A percentile compares a stretch with the other conserved stretches of the same genome.
Conservation (phyloP, 2,329 filamentous ascomycete genomes). For the Cladosporium halotolerans region DNA sequence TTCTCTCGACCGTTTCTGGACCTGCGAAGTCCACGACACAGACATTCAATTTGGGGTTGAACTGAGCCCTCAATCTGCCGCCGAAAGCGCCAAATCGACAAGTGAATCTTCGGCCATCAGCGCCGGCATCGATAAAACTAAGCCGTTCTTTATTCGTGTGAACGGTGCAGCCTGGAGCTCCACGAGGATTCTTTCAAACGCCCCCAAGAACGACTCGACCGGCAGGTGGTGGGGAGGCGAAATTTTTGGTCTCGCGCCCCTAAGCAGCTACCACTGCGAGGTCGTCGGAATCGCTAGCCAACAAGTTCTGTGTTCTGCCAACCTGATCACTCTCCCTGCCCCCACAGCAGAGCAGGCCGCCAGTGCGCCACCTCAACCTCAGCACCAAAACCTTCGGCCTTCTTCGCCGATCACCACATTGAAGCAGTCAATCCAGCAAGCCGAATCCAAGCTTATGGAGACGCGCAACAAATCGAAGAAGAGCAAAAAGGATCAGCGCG, state of each 20-base stretch:
- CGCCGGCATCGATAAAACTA: constrained; percentile 56
- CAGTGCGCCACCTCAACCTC: constrained; percentile 47
- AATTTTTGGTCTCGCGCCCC: constrained; percentile 61
- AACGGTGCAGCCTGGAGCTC: constrained; percentile 77
- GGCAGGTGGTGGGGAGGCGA: constrained; percentile 61
- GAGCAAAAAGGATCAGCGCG: constrained; percentile 68
- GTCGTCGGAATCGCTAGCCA: constrained; percentile 64
- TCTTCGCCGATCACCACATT: constrained; percentile 72
- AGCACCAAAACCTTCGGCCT: constrained; percentile 60
- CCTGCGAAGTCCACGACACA: constrained; percentile 71
- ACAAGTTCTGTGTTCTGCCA: constrained; percentile 63
- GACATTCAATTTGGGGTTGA: constrained; percentile 61
- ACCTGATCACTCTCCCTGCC: constrained; percentile 60
- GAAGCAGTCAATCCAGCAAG: constrained; percentile 66
- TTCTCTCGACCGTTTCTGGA: constrained; percentile 66
- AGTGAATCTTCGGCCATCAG: constrained; percentile 34
- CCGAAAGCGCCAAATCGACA: constrained; percentile 10
- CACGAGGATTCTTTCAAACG: constrained; percentile 55
- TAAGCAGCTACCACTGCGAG: constrained; percentile 72
- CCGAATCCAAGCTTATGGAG: constrained; percentile 64
- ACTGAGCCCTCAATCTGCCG: constrained; percentile 22
- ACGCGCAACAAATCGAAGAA: constrained; percentile 64
- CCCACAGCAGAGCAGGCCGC: constrained; percentile 53
- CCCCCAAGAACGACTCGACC: constrained; percentile 32
- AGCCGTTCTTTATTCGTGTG: constrained; percentile 72